phyloP scores from a whole-genome alignment of 1,284 basidiomycete genomes.

The Salmacisia buchloeana region DNA sequence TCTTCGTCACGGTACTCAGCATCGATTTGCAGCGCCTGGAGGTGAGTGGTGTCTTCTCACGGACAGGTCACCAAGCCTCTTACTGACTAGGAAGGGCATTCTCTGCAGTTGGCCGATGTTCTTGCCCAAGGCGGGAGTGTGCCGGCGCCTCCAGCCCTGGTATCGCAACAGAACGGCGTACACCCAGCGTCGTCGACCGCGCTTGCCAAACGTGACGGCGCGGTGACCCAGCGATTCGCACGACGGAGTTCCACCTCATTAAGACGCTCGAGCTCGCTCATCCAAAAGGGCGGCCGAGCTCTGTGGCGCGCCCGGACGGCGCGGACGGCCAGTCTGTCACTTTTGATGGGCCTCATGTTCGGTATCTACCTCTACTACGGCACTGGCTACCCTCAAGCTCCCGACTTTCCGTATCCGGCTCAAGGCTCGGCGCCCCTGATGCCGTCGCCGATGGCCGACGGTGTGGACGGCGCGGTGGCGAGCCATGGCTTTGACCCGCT shows the following conservation, averaged over 20 bases:
- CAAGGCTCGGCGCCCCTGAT: not conserved
- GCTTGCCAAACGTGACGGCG: not conserved
- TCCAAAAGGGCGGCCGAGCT: slow-evolving; percentile 15
- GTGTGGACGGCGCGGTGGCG: not conserved
- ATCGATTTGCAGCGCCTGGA: slow-evolving; percentile 86
- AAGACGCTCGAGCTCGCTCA: not conserved
- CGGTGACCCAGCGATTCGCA: not conserved
- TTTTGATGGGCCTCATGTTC: slow-evolving; percentile 28
- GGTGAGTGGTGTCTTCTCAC: slow-evolving; percentile 53
- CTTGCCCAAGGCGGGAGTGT: slow-evolving; percentile 25
- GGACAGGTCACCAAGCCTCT: not conserved
- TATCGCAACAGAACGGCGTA: not conserved
- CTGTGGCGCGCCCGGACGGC: slow-evolving; percentile 61
- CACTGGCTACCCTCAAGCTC: slow-evolving; percentile 26
- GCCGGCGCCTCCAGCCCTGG: not conserved
- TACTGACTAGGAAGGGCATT: not conserved
- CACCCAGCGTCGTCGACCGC: not conserved
- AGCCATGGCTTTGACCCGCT: slow-evolving; percentile 31
- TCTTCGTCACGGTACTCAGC: slow-evolving; percentile 80
- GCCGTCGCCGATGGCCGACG: not conserved
- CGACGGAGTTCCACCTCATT: not conserved
- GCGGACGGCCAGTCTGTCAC: slow-evolving; percentile 73
- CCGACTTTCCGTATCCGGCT: slow-evolving; percentile 8
- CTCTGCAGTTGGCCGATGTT: slow-evolving; percentile 26
- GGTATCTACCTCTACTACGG: slow-evolving; percentile 44